A percentile compares a stretch with the other conserved stretches of the same genome.
phyloP scores from a whole-genome alignment of 768 basidiomycete species.

The Nevesoporus exiguus region DNA sequence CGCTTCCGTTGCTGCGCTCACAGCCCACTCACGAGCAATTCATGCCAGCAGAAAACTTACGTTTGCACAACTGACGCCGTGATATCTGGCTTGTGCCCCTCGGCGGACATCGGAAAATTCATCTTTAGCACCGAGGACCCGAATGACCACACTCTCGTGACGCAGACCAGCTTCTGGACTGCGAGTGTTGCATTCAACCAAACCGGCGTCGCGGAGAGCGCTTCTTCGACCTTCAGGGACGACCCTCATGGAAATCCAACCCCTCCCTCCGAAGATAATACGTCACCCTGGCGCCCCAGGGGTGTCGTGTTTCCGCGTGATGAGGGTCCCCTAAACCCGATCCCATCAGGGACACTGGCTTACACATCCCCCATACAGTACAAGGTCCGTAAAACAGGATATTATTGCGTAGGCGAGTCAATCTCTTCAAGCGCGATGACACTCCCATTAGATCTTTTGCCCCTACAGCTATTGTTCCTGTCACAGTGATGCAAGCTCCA shows the following conservation, averaged over 20 bases:
- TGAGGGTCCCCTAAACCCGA: slow-evolving; percentile 41
- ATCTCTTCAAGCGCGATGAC: neutral
- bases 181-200: slow-evolving; percentile 65
- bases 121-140: slow-evolving; percentile 61
- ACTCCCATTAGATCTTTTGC: slow-evolving; percentile 1
- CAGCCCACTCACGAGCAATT: slow-evolving; percentile 16
- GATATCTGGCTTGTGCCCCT: slow-evolving; percentile 63
- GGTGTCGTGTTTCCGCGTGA: slow-evolving; percentile 16
- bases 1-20: slow-evolving; percentile 5
- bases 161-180: slow-evolving; percentile 86
- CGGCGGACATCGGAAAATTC: slow-evolving; percentile 79
- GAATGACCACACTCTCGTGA: slow-evolving; percentile 55
- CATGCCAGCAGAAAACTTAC: slow-evolving; percentile 76
- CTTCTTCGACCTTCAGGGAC: slow-evolving; percentile 48
- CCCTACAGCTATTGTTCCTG: slow-evolving; percentile 73
- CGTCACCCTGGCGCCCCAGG: slow-evolving; percentile 48
- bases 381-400: slow-evolving; percentile 80
- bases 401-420: slow-evolving; percentile 91
- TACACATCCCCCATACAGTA: slow-evolving; percentile 81
- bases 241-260: slow-evolving; percentile 59
- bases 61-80: slow-evolving; percentile 87
- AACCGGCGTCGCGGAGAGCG: slow-evolving; percentile 9
- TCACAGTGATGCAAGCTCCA: slow-evolving; percentile 64
- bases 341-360: slow-evolving; percentile 45
- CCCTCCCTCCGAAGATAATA: slow-evolving; percentile 44